A percentile compares a stretch with the other conserved stretches of the same genome.
These are phyloP conservation scores for Nephelium lappaceum DNA, from an alignment of 345 rosid genomes.

Conservation along the genomic window DNA sequence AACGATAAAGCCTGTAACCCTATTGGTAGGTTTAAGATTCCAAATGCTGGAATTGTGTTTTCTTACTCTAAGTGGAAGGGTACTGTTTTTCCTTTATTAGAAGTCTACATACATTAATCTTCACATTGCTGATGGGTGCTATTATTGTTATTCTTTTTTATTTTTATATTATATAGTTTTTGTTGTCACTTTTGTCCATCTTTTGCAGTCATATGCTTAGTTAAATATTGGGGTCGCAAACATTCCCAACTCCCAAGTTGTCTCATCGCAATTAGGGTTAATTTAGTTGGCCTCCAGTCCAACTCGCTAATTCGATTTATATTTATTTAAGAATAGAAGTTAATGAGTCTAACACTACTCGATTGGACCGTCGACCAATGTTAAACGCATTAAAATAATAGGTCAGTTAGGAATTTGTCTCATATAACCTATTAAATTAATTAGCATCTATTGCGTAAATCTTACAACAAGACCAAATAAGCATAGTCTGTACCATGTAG, in stretches of 20 bases:
- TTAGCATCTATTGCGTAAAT: too few relatives aligned
- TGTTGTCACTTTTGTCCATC: not conserved
- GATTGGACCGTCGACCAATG: too few relatives aligned
- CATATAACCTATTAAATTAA: too few relatives aligned
- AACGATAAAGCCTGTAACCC: not conserved
- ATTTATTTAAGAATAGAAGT: too few relatives aligned
- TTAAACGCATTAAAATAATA: too few relatives aligned
- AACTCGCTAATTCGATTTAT: too few relatives aligned
- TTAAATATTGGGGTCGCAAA: constrained; percentile 9
- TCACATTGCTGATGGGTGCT: not conserved
- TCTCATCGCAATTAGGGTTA: too few relatives aligned
- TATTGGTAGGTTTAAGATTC: constrained; percentile 31
- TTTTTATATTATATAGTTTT: not conserved
- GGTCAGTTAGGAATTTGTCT: too few relatives aligned
- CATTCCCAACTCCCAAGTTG: constrained; percentile 3
- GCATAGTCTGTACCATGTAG: not conserved
- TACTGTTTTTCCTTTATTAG: constrained; percentile 1
- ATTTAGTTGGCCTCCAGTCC: not conserved
- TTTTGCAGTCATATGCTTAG: not conserved
- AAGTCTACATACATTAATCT: not conserved
- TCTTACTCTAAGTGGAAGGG: constrained; percentile 40
- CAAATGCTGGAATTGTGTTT: constrained; percentile 41
- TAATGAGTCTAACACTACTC: not conserved
- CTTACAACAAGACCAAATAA: too few relatives aligned
- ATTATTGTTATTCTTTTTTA: not conserved